phyloP scores from a whole-genome alignment of 495 filamentous ascomycete species.

The Terfezia claveryi region DNA sequence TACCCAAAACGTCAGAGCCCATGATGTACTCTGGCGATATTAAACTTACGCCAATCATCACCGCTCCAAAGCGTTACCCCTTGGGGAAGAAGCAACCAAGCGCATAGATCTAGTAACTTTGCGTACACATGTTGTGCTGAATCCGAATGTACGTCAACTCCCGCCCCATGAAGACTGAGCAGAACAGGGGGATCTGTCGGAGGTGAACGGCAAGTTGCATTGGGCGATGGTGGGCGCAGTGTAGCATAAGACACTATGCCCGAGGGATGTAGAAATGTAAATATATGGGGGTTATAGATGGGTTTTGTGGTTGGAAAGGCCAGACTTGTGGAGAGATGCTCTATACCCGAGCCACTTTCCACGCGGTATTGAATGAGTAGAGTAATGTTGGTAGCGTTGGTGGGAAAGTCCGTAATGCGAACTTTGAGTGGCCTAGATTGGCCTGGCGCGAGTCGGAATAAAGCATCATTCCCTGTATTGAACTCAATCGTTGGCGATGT shows the following conservation, averaged over 20 bases:
- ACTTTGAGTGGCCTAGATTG: constrained; percentile 25
- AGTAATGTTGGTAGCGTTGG: neutral
- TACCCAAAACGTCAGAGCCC: constrained; percentile 14
- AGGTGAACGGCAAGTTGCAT: constrained; percentile 16
- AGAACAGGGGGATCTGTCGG: constrained; percentile 23
- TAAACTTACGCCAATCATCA: constrained; percentile 37
- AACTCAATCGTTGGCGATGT: no score
- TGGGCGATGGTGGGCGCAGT: constrained; percentile 31
- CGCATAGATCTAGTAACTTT: constrained; percentile 28
- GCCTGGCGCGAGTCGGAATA: constrained; percentile 22
- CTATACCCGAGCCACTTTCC: no score
- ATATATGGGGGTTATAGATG: neutral
- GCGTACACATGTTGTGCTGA: constrained; percentile 28
- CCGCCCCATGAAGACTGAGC: constrained; percentile 34
- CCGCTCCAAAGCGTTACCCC: constrained; percentile 40
- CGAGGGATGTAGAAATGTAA: constrained; percentile 29
- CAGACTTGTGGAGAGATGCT: neutral
- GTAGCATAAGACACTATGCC: constrained; percentile 40
- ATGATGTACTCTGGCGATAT: neutral
- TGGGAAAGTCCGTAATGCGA: constrained; percentile 8
- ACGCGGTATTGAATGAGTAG: neutral
- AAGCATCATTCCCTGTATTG: neutral
- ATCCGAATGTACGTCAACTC: constrained; percentile 30
- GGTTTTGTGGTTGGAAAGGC: neutral
- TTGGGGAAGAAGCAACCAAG: constrained; percentile 36